Conservation (phyloP, 1,139 yeast species). For the Suhomyces panamericanus region DNA sequence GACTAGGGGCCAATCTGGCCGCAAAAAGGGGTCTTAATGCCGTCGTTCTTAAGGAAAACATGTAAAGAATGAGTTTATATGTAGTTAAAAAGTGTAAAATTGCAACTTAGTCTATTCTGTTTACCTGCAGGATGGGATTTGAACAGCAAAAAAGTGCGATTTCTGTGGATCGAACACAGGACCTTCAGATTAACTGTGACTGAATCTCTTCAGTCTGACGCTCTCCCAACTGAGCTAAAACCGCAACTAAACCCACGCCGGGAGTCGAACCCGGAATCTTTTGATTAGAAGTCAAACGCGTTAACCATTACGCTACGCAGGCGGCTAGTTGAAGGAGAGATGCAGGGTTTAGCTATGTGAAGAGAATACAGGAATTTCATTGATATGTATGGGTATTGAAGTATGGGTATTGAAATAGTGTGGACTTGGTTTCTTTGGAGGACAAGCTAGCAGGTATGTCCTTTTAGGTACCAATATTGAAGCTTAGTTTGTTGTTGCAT, state of each 20-base stretch:
- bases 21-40: background rate
- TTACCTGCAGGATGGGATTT: conserved; percentile 4
- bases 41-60: background rate
- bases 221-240: conserved; percentile 30
- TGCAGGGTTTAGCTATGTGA: background rate
- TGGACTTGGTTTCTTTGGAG: too few relatives aligned
- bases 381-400: too few relatives aligned
- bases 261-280: conserved; percentile 21
- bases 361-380: too few relatives aligned
- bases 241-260: conserved; percentile 18
- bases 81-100: background rate
- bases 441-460: too few relatives aligned
- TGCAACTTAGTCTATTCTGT: conserved; percentile 1
- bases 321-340: conserved; percentile 7
- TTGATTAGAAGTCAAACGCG: conserved; percentile 20
- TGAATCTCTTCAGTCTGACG: conserved; percentile 34
- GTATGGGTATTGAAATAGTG: too few relatives aligned
- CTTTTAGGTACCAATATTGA: too few relatives aligned
- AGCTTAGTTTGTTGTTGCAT: too few relatives aligned
- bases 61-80: background rate
- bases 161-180: conserved; percentile 56
- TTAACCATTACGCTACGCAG: conserved; percentile 21
- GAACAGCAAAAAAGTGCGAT: conserved; percentile 17
- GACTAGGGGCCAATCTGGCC: background rate
- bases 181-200: conserved; percentile 50